Percentiles rank a stretch among this genome's conserved stretches.
phyloP scores from a whole-genome alignment of 306 rosid species.

The Lathyrus tuberosus region DNA sequence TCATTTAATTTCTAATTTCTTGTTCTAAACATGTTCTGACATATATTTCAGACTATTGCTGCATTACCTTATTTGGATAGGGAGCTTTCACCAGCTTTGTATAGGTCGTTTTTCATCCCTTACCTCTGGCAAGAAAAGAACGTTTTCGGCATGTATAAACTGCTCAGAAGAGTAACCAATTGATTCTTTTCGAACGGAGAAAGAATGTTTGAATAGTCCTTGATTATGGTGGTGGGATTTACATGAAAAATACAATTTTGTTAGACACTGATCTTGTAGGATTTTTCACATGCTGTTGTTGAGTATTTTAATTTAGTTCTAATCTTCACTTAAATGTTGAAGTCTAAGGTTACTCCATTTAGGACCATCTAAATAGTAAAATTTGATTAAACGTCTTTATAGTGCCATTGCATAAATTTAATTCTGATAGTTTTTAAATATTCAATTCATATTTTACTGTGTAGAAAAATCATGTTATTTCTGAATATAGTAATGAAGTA shows the following conservation, averaged over 20 bases:
- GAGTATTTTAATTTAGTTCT: slow-evolving; percentile 38
- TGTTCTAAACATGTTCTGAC: slow-evolving; percentile 1
- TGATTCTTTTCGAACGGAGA: slow-evolving; percentile 25
- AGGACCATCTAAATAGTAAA: not conserved
- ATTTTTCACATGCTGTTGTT: not conserved
- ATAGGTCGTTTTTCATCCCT: slow-evolving; percentile 93
- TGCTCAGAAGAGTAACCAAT: slow-evolving; percentile 60
- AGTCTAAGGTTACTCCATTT: not conserved
- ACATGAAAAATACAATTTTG: slow-evolving; percentile 27
- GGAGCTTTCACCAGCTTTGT: slow-evolving; percentile 82
- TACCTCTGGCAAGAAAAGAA: slow-evolving; percentile 86
- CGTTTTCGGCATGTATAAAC: slow-evolving; percentile 90
- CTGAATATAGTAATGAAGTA: too few species aligned
- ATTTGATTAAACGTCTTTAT: too few species aligned
- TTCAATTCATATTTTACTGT: not conserved
- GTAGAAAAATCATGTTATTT: too few species aligned
- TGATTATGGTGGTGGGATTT: slow-evolving; percentile 12
- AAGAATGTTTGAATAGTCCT: not conserved
- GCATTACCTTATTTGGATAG: slow-evolving; percentile 88
- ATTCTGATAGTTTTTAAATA: not conserved
- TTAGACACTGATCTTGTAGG: slow-evolving; percentile 30
- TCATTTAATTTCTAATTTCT: slow-evolving; percentile 9
- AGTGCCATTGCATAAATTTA: too few species aligned
- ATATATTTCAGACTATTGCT: slow-evolving; percentile 62
- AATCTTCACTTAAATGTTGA: not conserved